phyloP scores from a whole-genome alignment of 2,329 filamentous ascomycete species.

The Fusarium sp. region DNA sequence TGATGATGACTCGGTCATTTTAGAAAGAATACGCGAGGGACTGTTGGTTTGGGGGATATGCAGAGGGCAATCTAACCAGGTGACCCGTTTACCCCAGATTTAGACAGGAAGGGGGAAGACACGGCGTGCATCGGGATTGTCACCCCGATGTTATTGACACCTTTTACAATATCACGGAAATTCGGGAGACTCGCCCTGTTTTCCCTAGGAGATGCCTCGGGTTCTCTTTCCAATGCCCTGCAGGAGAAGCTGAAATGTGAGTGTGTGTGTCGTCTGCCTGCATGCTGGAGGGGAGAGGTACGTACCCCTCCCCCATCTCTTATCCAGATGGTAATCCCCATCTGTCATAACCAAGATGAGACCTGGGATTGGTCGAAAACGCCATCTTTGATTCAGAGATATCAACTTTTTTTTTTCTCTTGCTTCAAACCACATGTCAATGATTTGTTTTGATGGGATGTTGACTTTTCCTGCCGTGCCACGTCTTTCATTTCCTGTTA shows the following conservation, averaged over 20 bases:
- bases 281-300: slow-evolving; percentile 23
- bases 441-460: neutral
- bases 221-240: slow-evolving; percentile 8
- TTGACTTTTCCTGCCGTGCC: slow-evolving; percentile 13
- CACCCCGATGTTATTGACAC: neutral
- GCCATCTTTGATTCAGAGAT: slow-evolving; percentile 31
- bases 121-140: slow-evolving; percentile 4
- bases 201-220: neutral
- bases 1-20: slow-evolving; percentile 14
- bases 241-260: slow-evolving; percentile 1
- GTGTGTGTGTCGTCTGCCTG: neutral
- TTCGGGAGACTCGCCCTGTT: neutral
- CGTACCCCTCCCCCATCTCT: slow-evolving; percentile 10
- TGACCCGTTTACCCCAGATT: neutral
- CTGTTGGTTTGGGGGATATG: neutral
- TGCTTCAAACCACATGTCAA: slow-evolving; percentile 15
- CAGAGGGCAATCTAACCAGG: neutral
- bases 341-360: slow-evolving; percentile 37
- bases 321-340: slow-evolving; percentile 41
- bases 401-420: slow-evolving; percentile 27
- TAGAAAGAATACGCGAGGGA: slow-evolving; percentile 14
- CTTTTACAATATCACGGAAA: neutral
- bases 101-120: neutral
- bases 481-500: slow-evolving; percentile 22
- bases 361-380: slow-evolving; percentile 31